phyloP scores from a whole-genome alignment of 1,284 basidiomycete species.

The Ganoderma meredithae region DNA sequence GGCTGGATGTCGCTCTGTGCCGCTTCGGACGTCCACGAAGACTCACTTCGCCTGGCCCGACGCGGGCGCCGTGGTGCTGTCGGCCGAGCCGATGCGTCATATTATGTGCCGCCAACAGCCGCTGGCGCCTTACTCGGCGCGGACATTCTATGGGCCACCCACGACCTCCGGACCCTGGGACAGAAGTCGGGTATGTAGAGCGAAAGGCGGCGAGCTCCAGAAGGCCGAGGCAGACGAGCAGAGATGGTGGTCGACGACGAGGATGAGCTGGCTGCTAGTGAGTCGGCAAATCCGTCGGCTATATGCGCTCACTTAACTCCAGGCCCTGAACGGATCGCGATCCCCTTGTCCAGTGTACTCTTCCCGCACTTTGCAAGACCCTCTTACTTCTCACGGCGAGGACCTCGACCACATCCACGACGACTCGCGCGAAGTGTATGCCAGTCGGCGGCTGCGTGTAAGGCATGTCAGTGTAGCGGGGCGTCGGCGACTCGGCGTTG shows the following conservation, averaged over 20 bases:
- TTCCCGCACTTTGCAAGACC: not conserved
- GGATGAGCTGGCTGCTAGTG: not conserved
- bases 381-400: not conserved
- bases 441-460: no score
- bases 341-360: not conserved
- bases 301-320: not conserved
- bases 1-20: not conserved
- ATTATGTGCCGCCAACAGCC: no score
- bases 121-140: not conserved
- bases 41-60: slow-evolving; percentile 21
- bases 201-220: not conserved
- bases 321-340: not conserved
- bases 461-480: no score
- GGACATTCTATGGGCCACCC: not conserved
- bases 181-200: not conserved
- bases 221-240: not conserved
- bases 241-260: not conserved
- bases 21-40: not conserved
- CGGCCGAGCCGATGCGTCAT: slow-evolving; percentile 1
- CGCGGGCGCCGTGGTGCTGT: slow-evolving; percentile 7
- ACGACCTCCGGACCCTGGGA: not conserved
- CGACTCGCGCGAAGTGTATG: slow-evolving; percentile 38
- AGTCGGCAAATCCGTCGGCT: slow-evolving; percentile 3
- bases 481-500: no score
- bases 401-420: not conserved